These are phyloP conservation scores for Candida nanaspora DNA, from an alignment of 805 yeast species.

Conservation along the genomic window DNA sequence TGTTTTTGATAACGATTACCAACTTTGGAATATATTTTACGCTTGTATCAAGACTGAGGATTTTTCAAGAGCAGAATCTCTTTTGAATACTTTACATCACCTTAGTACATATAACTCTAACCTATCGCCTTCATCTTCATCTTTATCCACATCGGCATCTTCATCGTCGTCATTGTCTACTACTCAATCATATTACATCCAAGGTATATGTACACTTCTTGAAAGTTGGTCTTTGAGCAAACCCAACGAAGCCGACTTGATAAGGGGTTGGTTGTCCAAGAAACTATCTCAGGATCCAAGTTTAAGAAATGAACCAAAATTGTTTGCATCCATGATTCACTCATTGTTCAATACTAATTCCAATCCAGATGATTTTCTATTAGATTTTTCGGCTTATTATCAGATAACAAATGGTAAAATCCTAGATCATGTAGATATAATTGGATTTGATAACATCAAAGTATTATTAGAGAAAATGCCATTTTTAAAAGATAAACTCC, in stretches of 20 bases:
- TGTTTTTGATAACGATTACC: conserved; percentile 8
- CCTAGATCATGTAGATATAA: conserved; percentile 36
- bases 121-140: too few species aligned
- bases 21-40: conserved; percentile 63
- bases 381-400: background rate
- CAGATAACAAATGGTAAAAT: conserved; percentile 14
- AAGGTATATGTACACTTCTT: conserved; percentile 4
- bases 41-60: conserved; percentile 66
- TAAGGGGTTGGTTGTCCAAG: conserved; percentile 19
- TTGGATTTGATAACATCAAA: conserved; percentile 36
- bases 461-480: conserved; percentile 26
- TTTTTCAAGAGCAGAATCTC: conserved; percentile 61
- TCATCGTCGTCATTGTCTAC: too few species aligned
- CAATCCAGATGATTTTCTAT: conserved; percentile 2
- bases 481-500: conserved; percentile 14
- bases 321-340: conserved; percentile 23
- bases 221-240: background rate
- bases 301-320: conserved; percentile 18
- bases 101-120: too few species aligned
- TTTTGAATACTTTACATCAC: conserved; percentile 45
- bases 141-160: background rate
- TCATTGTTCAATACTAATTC: conserved; percentile 17
- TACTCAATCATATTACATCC: conserved; percentile 21
- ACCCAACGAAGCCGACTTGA: conserved; percentile 1
- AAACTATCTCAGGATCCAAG: conserved; percentile 9